These are phyloP conservation scores for Lasiosphaeris hirsuta DNA, from an alignment of 495 filamentous ascomycete species.

Conservation along the genomic window DNA sequence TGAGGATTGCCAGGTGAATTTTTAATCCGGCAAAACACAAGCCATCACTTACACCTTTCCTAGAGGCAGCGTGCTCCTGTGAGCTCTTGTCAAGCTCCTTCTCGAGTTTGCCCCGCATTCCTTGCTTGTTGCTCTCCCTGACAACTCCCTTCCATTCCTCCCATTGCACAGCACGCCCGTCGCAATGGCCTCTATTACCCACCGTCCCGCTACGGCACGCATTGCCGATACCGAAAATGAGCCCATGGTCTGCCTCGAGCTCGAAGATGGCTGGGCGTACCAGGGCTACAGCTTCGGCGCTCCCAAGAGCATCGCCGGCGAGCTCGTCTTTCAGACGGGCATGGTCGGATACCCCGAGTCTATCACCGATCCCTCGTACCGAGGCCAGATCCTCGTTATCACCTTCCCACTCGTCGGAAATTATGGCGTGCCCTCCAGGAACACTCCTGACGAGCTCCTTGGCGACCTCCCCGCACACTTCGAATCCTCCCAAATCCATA, in stretches of 20 bases:
- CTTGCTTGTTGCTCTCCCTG: not conserved
- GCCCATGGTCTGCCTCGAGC: constrained; percentile 72
- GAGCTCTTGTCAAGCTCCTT: constrained; percentile 6
- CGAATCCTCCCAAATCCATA: constrained; percentile 86
- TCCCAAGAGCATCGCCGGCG: constrained; percentile 84
- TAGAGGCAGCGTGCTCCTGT: constrained; percentile 11
- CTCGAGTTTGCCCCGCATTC: not conserved
- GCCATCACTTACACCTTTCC: not conserved
- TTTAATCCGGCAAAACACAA: constrained; percentile 8
- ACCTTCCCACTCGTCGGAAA: constrained; percentile 99
- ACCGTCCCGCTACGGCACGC: constrained; percentile 56
- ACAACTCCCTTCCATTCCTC: not conserved
- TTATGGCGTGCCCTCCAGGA: constrained; percentile 89
- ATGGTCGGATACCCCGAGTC: constrained; percentile 99
- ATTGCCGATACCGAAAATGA: constrained; percentile 47
- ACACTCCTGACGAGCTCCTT: constrained; percentile 75
- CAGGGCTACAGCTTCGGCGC: constrained; percentile 95
- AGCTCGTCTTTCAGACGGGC: constrained; percentile 98
- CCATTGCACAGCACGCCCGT: constrained; percentile 1
- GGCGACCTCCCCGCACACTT: constrained; percentile 85
- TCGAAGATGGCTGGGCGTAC: constrained; percentile 84
- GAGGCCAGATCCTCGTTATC: constrained; percentile 97
- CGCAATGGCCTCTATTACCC: constrained; percentile 42
- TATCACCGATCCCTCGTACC: constrained; percentile 97
- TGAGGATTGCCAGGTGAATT: constrained; percentile 17